Base-by-base conservation (phyloP, 371 early-diverging fungal genomes). In the Entomophthora muscae region DNA sequence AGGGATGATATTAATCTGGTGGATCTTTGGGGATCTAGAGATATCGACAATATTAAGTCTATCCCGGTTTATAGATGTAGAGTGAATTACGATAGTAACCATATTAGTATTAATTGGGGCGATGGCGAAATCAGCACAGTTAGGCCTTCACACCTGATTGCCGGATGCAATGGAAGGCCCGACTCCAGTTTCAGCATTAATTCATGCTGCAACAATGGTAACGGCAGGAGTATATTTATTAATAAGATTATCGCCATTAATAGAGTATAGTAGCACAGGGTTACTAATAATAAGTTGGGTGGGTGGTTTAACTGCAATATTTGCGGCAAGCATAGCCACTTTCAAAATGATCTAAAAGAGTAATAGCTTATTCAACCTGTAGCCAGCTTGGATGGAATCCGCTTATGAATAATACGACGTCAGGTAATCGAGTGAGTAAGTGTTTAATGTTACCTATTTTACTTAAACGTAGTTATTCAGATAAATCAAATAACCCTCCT, bases 191-290 rank as follows among this genome's bases (percentile, higher is more conserved):
- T 75, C 76, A 65, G 77, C 78, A 62, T 73, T 76, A 70, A 67
- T 78, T 59, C 79, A 78, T 69, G 72, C 77, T 23, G 74, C 82
- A 29, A 77, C 79, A 27, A 80, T 77, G 72, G 75, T 75, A 74
- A 82, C 82, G 66, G 83, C 83, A 13, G 82, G 82, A 68, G 78
- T 83, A 64, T 81, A 83, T 77, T 74, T 83, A 75, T 71, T 83
- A 73, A 76, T 80, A 68, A 71, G 81, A 74, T 71, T 72, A 66
- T 79, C 81, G 72, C 83, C 83, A 32, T 64, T 79, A 69, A 76
- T 75, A 69, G 82, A 83, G 78, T 81, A 73, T 69, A 67, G 72
- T 71, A 78, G 80, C 66, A 82, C 78, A 68, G 72, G 70, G 71
- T 81, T 79, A 78, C 71, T 72, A 54, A 70, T 83, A 67, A 67